Percentiles rank a stretch among this genome's conserved stretches.
Conservation (phyloP, 371 early-diverging fungal species). For the Mortierella polycephala region DNA sequence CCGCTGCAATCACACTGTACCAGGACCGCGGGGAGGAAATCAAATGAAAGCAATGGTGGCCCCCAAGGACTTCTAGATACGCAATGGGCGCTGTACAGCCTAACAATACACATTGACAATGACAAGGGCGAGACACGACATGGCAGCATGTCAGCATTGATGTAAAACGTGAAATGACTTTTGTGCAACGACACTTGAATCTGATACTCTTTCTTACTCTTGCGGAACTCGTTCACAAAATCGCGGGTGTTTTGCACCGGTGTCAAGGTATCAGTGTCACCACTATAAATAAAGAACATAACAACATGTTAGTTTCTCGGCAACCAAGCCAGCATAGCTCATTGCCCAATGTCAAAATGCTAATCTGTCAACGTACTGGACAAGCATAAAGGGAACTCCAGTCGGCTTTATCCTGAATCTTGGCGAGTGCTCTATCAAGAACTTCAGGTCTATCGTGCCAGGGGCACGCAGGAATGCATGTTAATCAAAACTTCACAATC, state of each 20-base stretch:
- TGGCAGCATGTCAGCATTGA: not conserved
- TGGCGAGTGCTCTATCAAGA: slow-evolving; percentile 63
- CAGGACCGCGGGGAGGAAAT: slow-evolving; percentile 54
- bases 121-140: not conserved
- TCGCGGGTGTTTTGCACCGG: slow-evolving; percentile 38
- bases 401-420: slow-evolving; percentile 24
- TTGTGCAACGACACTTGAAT: not conserved
- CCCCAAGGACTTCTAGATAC: slow-evolving; percentile 46
- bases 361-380: slow-evolving; percentile 32
- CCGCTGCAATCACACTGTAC: slow-evolving; percentile 41
- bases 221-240: slow-evolving; percentile 45
- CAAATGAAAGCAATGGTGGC: slow-evolving; percentile 49
- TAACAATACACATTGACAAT: not conserved
- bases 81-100: slow-evolving; percentile 28
- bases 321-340: too few species aligned
- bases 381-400: slow-evolving; percentile 45
- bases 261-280: slow-evolving; percentile 45
- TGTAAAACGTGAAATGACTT: not conserved
- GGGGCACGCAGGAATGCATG: not conserved
- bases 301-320: not conserved
- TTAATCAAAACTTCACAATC: not conserved
- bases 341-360: not conserved
- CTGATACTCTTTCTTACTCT: slow-evolving; percentile 17
- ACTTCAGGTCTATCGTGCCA: slow-evolving; percentile 44
- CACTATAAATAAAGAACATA: slow-evolving; percentile 15